phyloP scores from a whole-genome alignment of 2,329 filamentous ascomycete genomes.

The Fusarium neocosmosporiellum region DNA sequence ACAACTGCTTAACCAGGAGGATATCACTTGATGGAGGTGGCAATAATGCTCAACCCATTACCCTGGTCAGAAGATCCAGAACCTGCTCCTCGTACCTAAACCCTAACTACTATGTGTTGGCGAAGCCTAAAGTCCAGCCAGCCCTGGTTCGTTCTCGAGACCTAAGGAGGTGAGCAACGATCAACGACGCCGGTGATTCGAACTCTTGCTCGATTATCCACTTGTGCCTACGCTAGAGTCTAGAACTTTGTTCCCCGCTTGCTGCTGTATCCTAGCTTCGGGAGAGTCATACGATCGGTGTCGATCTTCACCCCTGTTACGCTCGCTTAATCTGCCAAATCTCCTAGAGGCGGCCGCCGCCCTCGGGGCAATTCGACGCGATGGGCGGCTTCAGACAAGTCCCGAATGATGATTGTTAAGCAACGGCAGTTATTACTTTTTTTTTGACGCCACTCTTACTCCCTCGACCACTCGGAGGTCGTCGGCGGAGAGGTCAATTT shows the following conservation, averaged over 20 bases:
- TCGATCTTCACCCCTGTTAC: neutral
- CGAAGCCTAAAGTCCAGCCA: too few relatives aligned
- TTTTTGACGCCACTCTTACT: neutral
- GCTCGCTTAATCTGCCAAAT: neutral
- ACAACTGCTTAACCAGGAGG: too few relatives aligned
- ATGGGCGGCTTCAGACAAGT: neutral
- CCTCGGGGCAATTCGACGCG: neutral
- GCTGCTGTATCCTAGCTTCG: neutral
- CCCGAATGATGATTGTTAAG: neutral
- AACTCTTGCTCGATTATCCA: neutral
- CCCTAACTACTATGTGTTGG: too few relatives aligned
- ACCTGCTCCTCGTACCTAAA: too few relatives aligned
- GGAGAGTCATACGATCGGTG: neutral
- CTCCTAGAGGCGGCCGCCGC: neutral
- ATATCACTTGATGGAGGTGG: too few relatives aligned
- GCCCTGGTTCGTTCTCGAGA: neutral
- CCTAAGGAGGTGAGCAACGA: neutral
- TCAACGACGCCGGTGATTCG: neutral
- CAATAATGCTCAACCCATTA: too few relatives aligned
- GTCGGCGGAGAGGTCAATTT: constrained; percentile 67
- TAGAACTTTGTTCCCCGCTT: neutral
- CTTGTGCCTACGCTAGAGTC: neutral
- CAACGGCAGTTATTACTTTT: neutral
- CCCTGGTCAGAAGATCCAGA: too few relatives aligned
- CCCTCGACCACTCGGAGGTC: constrained; percentile 11